These are phyloP conservation scores for Komagataea norvegica DNA, from an alignment of 1,139 yeast genomes.

Conservation along the genomic window DNA sequence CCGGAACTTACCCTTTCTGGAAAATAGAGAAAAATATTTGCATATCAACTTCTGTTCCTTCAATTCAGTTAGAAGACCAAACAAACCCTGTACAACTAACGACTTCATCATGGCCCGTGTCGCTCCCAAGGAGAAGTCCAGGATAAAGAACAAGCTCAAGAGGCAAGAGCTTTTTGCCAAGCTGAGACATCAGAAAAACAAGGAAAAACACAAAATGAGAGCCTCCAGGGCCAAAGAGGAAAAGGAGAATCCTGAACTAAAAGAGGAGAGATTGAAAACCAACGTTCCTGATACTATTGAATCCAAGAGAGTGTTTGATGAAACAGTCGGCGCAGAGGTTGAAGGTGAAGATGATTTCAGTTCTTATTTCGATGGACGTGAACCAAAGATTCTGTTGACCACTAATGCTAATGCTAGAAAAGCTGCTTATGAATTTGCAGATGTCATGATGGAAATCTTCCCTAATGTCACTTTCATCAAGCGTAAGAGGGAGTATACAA, in stretches of 20 bases:
- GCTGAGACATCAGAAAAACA: slow-evolving; percentile 68
- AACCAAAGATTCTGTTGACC: slow-evolving; percentile 83
- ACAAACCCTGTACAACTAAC: background rate
- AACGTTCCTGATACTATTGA: slow-evolving; percentile 90
- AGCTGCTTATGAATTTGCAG: slow-evolving; percentile 87
- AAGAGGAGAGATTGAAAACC: slow-evolving; percentile 69
- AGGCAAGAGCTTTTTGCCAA: slow-evolving; percentile 77
- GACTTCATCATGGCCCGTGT: slow-evolving; percentile 13
- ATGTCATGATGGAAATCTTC: slow-evolving; percentile 72
- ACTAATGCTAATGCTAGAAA: slow-evolving; percentile 85
- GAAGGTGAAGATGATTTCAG: slow-evolving; percentile 82
- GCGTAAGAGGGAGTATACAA: slow-evolving; percentile 75
- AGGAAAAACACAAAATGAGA: slow-evolving; percentile 71
- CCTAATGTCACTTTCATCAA: slow-evolving; percentile 86
- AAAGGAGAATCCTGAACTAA: slow-evolving; percentile 72
- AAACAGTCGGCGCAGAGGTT: slow-evolving; percentile 58
- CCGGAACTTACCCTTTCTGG: slow-evolving; percentile 12
- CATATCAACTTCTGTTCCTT: background rate
- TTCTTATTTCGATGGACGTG: slow-evolving; percentile 54
- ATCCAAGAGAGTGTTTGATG: slow-evolving; percentile 83
- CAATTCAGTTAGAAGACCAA: too few relatives aligned
- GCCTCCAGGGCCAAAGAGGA: slow-evolving; percentile 80
- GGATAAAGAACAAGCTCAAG: slow-evolving; percentile 67
- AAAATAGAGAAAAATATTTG: slow-evolving; percentile 1
- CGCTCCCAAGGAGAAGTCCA: slow-evolving; percentile 27